phyloP scores from a whole-genome alignment of 2,329 filamentous ascomycete species.

The Sporothrix pallida region DNA sequence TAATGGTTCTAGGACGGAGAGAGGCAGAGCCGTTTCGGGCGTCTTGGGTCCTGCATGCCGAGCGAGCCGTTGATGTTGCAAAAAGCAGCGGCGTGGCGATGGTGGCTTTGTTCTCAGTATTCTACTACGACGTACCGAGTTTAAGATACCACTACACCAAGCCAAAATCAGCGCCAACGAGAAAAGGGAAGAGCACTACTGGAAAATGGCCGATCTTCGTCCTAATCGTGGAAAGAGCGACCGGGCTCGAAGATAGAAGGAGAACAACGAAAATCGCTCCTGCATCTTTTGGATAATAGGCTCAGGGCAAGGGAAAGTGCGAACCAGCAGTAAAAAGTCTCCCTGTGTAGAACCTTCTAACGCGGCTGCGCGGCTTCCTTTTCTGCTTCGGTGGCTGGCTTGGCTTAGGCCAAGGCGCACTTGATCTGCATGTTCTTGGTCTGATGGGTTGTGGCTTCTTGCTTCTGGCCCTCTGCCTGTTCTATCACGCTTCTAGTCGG shows the following conservation, averaged over 20 bases:
- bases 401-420: constrained; percentile 25
- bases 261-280: background rate
- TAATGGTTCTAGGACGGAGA: background rate
- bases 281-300: background rate
- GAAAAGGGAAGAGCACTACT: background rate
- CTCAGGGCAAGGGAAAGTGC: background rate
- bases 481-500: constrained; percentile 10
- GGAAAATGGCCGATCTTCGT: background rate
- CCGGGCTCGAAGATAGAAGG: constrained; percentile 9
- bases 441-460: background rate
- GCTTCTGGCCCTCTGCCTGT: background rate
- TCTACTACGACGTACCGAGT: no score
- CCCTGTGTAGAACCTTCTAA: constrained; percentile 9
- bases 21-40: background rate
- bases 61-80: constrained; percentile 20
- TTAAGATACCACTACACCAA: background rate
- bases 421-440: constrained; percentile 19
- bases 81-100: background rate
- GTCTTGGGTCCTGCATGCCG: constrained; percentile 17
- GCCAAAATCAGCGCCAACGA: no score
- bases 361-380: constrained; percentile 2
- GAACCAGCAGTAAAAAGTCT: background rate
- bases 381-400: constrained; percentile 27
- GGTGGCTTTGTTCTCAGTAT: background rate
- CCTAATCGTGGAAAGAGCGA: background rate